Evolutionary conservation across 2,329 filamentous ascomycete genomes (phyloP).

Genomic region (Orbilia brochopaga): DNA sequence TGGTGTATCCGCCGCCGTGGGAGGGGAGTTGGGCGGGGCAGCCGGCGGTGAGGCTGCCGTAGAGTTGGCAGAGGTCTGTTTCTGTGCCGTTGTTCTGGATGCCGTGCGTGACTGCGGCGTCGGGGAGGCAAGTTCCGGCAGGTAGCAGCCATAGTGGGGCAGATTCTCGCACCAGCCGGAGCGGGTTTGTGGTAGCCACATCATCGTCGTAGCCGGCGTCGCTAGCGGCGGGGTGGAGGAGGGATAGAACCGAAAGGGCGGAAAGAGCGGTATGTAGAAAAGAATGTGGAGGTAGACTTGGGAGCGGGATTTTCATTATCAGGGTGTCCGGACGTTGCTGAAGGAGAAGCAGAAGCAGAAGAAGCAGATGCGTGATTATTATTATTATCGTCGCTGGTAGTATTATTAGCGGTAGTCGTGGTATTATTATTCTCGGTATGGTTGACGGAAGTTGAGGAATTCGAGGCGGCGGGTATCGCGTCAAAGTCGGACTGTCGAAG

Average conservation of each 20-base stretch:
- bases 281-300: conserved; percentile 29
- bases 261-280: conserved; percentile 46
- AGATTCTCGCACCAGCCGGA: conserved; percentile 49
- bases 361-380: neutral
- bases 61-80: conserved; percentile 37
- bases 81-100: conserved; percentile 47
- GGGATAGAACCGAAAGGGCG: conserved; percentile 28
- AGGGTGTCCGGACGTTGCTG: neutral
- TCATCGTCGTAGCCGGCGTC: conserved; percentile 43
- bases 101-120: conserved; percentile 34
- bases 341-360: neutral
- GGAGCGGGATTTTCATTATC: conserved; percentile 41
- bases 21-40: conserved; percentile 39
- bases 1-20: conserved; percentile 40
- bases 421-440: neutral
- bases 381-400: neutral
- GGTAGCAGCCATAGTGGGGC: conserved; percentile 50
- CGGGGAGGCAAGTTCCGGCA: conserved; percentile 47
- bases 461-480: neutral
- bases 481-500: conserved; percentile 47
- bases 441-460: neutral
- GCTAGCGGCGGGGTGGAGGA: conserved; percentile 6
- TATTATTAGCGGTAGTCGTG: neutral
- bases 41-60: conserved; percentile 42
- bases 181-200: conserved; percentile 39